Evolutionary conservation across 2,329 filamentous ascomycete genomes (phyloP), one percentile per base, ranked within the genome.

Genomic region (Phialophora tarda): DNA sequence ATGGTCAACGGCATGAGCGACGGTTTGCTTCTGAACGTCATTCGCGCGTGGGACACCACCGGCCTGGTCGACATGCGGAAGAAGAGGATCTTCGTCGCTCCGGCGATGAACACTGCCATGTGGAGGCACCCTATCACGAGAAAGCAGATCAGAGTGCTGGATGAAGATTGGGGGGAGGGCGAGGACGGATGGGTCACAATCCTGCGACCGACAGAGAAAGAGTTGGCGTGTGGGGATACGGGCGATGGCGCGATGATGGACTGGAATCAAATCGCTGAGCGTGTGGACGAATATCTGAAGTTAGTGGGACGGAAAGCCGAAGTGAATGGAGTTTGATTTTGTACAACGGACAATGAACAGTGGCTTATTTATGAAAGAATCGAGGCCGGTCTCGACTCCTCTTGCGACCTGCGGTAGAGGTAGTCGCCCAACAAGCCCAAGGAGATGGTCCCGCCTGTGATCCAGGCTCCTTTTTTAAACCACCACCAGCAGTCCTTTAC

Each of bases 51-150:
- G 95, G 94, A 98, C 78, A 89, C 88, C 0, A 83, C 83, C n/a
- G 87, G 88, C 0, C 75, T 82, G 17, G 79, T 89, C 6, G 88
- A 90, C 55, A 75, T 71, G 48, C 77, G 75, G 59, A 86, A 83
- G 76, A 89, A 89, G 77, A 85, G 83, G 69, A 92, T 96, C 41
- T 74, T 95, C 1, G 90, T 94, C 0, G 91, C 91, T 2, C 89
- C 89, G 1, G 88, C 90, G 32, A 96, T 97, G 92, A 97, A 97
- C 77, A 92, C 88, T 26, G 88, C 89, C 3, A 97, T 97, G 93
- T 96, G 91, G 90, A 82, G 84, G 63, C 92, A 97, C 75, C 93
- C 93, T 1, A 81, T 96, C 54, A 97, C 93, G 0, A 83, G 79
- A 58, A 87, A 85, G 69, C 92, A 97, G 70, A 78, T 97, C 44